phyloP scores from a whole-genome alignment of 805 yeast genomes.

The Pichia eremophila region DNA sequence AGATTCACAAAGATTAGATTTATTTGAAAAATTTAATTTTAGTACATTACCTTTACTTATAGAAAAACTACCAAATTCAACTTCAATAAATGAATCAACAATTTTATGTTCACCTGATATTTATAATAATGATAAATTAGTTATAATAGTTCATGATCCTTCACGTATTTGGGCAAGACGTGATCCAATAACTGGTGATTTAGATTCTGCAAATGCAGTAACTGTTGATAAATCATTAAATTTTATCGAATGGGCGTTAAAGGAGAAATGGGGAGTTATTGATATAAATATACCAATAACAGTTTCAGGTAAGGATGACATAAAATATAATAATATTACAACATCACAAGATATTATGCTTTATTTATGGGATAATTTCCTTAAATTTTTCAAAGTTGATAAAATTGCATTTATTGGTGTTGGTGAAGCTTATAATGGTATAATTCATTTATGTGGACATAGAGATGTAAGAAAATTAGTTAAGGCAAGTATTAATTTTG shows the following conservation, averaged over 20 bases:
- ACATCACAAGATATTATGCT: conserved; percentile 69
- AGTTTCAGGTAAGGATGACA: conserved; percentile 35
- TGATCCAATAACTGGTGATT: conserved; percentile 69
- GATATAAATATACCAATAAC: conserved; percentile 74
- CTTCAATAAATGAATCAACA: conserved; percentile 46
- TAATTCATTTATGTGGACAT: conserved; percentile 82
- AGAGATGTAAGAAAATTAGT: conserved; percentile 56
- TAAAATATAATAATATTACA: conserved; percentile 49
- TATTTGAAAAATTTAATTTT: conserved; percentile 47
- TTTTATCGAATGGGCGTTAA: conserved; percentile 58
- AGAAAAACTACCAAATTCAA: conserved; percentile 32
- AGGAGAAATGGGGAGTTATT: conserved; percentile 61
- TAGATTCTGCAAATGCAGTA: conserved; percentile 64
- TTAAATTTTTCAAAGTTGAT: conserved; percentile 62
- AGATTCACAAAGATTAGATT: conserved; percentile 51
- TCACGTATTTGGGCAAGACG: conserved; percentile 86
- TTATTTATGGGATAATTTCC: conserved; percentile 85
- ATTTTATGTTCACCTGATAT: conserved; percentile 66
- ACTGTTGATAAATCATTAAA: conserved; percentile 66
- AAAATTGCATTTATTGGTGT: conserved; percentile 75
- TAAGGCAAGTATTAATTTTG: conserved; percentile 60
- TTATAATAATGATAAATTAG: conserved; percentile 50
- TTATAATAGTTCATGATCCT: conserved; percentile 79
- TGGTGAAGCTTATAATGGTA: conserved; percentile 83
- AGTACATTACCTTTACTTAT: conserved; percentile 54